Evolutionary conservation across 805 yeast genomes (phyloP), one percentile per base, ranked within the genome.

Genomic region (Suhomyces kilbournensis): DNA sequence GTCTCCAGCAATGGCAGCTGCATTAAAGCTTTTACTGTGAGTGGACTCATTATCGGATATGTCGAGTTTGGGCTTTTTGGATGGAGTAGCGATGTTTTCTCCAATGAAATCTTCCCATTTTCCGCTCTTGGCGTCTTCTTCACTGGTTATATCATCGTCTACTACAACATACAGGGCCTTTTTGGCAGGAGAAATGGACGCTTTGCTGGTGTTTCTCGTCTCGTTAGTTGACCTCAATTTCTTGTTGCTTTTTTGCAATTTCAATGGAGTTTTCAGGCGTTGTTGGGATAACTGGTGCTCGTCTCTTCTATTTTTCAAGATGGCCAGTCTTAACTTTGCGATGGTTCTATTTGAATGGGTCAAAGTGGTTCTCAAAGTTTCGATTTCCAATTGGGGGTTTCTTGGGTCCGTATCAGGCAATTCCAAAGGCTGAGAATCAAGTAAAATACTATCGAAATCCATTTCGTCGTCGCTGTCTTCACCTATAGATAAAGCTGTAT

Each of bases 291-390:
- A 54, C 51, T 30, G 62, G 60, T 49, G 58, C 48, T 74, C 75
- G 44, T 78, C 79, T 9, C 67, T 61, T 56, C 71, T 77, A 47
- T 70, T 66, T 62, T 80, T 82, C 53, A 79, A 63, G 8, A 82
- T 60, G 2, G 77, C 72, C 19, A 75, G 70, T 63, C 87, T 79
- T 55, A 87, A 73, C 59, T 79, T 84, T n/a, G 82, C 69, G 46
- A 88, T 83, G 2, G 83, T 79, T 54, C 78, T 75, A 59, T 85
- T 82, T 4, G 92, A 86, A 66, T 80, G 88, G 15, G 76, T 74
- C 58, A 89, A 74, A 22, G 88, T 84, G 0, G 86, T 78, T 56
- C 79, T 76, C 56, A 87, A 68, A 1, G 91, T 84, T 60, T 88
- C 92, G 2, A 80, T 70, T 61, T 87, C 90, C 43, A 87, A 68